Conservation (phyloP, 148 eudicot genomes). For the Chenopodium formosanum region DNA sequence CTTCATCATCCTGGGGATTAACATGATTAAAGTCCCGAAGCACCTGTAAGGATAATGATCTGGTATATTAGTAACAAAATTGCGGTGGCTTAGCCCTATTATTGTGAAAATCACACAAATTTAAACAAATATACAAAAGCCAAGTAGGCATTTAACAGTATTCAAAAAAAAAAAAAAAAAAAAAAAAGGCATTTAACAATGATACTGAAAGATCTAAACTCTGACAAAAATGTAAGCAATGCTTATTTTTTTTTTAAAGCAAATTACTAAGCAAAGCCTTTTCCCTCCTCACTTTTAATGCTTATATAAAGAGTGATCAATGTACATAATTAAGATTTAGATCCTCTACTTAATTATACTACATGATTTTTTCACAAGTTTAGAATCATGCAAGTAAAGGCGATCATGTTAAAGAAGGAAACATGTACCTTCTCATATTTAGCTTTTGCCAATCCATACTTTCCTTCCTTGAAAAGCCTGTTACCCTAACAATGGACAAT, state of each 20-base stretch:
- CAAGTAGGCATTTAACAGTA: neutral
- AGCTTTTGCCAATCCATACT: slow-evolving; percentile 89
- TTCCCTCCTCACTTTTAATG: neutral
- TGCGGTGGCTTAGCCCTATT: neutral
- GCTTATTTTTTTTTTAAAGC: too few relatives aligned
- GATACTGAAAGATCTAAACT: too few relatives aligned
- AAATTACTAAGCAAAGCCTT: neutral
- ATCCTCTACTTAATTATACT: too few relatives aligned
- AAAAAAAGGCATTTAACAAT: neutral
- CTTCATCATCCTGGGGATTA: slow-evolving; percentile 89
- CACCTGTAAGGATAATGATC: slow-evolving; percentile 51
- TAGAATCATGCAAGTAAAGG: neutral
- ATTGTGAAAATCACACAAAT: neutral
- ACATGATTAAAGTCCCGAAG: slow-evolving; percentile 98
- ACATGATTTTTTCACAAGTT: too few relatives aligned
- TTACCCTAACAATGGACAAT: slow-evolving; percentile 66
- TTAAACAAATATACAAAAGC: neutral
- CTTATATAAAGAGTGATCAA: neutral
- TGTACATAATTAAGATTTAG: too few relatives aligned
- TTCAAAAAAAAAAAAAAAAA: neutral
- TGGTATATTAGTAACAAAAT: neutral
- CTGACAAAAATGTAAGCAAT: too few relatives aligned
- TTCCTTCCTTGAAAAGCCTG: slow-evolving; percentile 95
- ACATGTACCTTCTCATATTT: slow-evolving; percentile 86
- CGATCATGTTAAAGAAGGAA: neutral